phyloP scores from a whole-genome alignment of 2,329 filamentous ascomycete genomes.

The Aspergillus oerlinghausenensis region DNA sequence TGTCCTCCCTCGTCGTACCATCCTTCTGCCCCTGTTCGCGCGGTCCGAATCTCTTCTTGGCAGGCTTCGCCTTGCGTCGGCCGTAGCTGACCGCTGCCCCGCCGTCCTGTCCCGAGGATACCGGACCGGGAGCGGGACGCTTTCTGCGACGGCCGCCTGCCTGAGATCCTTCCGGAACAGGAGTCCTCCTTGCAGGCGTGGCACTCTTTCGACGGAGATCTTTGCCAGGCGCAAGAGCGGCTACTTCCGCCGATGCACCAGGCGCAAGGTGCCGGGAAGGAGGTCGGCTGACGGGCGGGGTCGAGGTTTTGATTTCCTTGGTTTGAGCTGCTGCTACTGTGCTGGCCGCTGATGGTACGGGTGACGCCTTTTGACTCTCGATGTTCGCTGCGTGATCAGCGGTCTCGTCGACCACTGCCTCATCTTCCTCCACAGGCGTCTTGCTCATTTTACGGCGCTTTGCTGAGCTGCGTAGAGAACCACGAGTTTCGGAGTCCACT shows the following conservation, averaged over 20 bases:
- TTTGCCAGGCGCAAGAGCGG: slow-evolving; percentile 15
- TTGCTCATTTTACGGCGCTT: slow-evolving; percentile 39
- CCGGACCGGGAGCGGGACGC: slow-evolving; percentile 56
- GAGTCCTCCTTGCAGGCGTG: slow-evolving; percentile 37
- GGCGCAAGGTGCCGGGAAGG: slow-evolving; percentile 30
- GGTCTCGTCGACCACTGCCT: slow-evolving; percentile 33
- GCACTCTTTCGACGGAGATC: slow-evolving; percentile 41
- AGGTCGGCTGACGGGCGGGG: slow-evolving; percentile 30
- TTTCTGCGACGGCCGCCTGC: slow-evolving; percentile 48
- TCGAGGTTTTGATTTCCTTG: slow-evolving; percentile 20
- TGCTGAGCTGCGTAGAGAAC: slow-evolving; percentile 25
- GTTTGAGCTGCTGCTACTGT: slow-evolving; percentile 9
- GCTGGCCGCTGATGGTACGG: slow-evolving; percentile 21
- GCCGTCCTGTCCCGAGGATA: slow-evolving; percentile 54
- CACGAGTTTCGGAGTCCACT: slow-evolving; percentile 19
- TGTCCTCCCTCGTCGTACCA: slow-evolving; percentile 28
- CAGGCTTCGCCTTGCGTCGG: slow-evolving; percentile 53
- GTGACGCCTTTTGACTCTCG: slow-evolving; percentile 18
- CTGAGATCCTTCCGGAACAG: slow-evolving; percentile 40
- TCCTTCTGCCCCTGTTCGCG: slow-evolving; percentile 36
- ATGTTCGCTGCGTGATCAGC: slow-evolving; percentile 32
- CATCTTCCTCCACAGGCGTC: slow-evolving; percentile 20
- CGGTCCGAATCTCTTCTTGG: slow-evolving; percentile 34
- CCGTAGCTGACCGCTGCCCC: slow-evolving; percentile 60
- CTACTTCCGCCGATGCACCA: slow-evolving; percentile 25